A percentile compares a stretch with the other conserved stretches of the same genome.
phyloP scores from a whole-genome alignment of 2,329 filamentous ascomycete species.

The Penicillium sp. region DNA sequence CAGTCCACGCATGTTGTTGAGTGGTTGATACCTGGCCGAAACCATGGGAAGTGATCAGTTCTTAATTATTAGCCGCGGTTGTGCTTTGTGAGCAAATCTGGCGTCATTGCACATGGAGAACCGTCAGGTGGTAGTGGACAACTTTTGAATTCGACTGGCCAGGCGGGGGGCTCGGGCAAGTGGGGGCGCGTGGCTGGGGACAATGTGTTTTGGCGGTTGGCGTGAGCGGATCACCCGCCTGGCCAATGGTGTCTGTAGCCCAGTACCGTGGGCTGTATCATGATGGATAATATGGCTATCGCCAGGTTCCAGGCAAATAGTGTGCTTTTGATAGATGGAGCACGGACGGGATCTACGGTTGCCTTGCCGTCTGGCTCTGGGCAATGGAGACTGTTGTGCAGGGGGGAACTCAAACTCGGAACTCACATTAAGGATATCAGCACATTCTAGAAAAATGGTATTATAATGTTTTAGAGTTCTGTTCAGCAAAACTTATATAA shows the following conservation, averaged over 20 bases:
- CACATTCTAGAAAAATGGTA: no score
- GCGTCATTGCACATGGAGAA: conserved; percentile 16
- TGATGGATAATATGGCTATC: background rate
- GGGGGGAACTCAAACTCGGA: background rate
- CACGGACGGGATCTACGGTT: background rate
- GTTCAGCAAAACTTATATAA: background rate
- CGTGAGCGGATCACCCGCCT: conserved; percentile 3
- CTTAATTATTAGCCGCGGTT: background rate
- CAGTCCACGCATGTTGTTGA: conserved; percentile 30
- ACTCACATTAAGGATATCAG: background rate
- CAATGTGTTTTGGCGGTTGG: conserved; percentile 3
- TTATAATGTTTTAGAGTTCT: no score
- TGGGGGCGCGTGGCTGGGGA: conserved; percentile 4
- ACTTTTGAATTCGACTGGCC: no score
- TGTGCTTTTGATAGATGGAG: background rate
- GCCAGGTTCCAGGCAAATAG: background rate
- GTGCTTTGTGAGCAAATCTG: background rate
- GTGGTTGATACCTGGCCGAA: background rate
- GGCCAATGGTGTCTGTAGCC: background rate
- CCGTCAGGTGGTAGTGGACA: no score
- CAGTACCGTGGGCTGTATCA: background rate
- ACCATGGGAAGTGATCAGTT: background rate
- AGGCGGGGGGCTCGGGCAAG: no score
- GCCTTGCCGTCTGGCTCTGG: background rate
- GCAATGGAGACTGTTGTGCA: background rate